phyloP scores from a whole-genome alignment of 768 basidiomycete genomes.

The Daedaleopsis sinensis region DNA sequence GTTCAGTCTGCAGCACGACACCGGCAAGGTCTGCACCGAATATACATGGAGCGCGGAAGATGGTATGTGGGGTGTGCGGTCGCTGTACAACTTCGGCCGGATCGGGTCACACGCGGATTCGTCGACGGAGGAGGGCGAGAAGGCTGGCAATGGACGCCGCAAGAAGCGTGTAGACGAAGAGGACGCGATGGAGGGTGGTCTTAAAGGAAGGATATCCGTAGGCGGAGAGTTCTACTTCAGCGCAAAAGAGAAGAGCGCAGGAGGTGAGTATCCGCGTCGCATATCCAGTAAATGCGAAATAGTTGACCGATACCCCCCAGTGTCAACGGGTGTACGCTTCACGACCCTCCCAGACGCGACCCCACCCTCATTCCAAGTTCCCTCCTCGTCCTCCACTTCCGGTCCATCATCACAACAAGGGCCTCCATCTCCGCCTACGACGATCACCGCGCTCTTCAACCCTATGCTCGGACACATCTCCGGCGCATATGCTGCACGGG shows the following conservation, averaged over 20 bases:
- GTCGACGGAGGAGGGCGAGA: conserved; percentile 36
- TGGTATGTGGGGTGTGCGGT: conserved; percentile 87
- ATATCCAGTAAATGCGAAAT: background rate
- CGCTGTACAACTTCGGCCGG: conserved; percentile 91
- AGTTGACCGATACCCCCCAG: conserved; percentile 39
- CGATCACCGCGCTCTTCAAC: conserved; percentile 92
- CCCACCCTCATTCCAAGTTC: conserved; percentile 61
- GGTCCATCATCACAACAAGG: conserved; percentile 32
- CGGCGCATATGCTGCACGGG: conserved; percentile 87
- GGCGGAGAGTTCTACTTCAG: conserved; percentile 95
- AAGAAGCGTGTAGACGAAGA: conserved; percentile 90
- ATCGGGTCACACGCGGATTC: conserved; percentile 44
- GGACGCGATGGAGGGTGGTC: conserved; percentile 88
- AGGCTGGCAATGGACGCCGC: conserved; percentile 17
- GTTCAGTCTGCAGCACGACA: conserved; percentile 88
- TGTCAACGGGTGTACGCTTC: conserved; percentile 93
- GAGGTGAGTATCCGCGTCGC: conserved; percentile 59
- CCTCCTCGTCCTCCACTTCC: conserved; percentile 35
- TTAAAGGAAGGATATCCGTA: conserved; percentile 87
- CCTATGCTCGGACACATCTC: conserved; percentile 96
- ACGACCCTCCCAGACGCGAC: conserved; percentile 86
- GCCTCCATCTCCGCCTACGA: conserved; percentile 74
- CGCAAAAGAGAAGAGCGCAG: conserved; percentile 89
- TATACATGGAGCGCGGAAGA: conserved; percentile 95
- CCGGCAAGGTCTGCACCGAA: conserved; percentile 91